Percentiles rank a stretch among this genome's conserved stretches.
These are phyloP conservation scores for Cyclotella choctawhatcheeana DNA, from an alignment of 108 stramenopile species.

Conservation along the genomic window DNA sequence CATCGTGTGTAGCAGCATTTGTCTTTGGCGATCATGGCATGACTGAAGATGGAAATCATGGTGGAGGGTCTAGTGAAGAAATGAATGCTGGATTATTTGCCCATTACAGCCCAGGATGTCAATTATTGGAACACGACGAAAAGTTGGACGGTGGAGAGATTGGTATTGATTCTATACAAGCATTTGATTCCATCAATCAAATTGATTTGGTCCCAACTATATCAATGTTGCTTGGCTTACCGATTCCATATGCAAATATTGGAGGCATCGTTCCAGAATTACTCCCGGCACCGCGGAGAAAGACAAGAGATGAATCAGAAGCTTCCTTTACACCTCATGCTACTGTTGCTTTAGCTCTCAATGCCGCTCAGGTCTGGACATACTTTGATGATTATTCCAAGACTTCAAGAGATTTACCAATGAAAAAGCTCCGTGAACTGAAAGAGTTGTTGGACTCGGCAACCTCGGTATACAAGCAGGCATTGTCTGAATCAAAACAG, in stretches of 20 bases:
- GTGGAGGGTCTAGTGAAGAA: slow-evolving; percentile 96
- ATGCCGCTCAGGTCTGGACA: slow-evolving; percentile 89
- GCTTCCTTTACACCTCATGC: slow-evolving; percentile 40
- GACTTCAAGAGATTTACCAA: slow-evolving; percentile 69
- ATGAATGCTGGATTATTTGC: slow-evolving; percentile 92
- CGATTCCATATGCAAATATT: slow-evolving; percentile 95
- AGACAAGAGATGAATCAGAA: background rate
- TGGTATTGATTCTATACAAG: slow-evolving; percentile 19
- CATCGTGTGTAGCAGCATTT: slow-evolving; percentile 69
- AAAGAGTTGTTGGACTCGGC: slow-evolving; percentile 66
- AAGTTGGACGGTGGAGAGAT: slow-evolving; percentile 24
- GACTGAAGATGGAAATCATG: slow-evolving; percentile 99
- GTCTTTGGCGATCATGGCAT: slow-evolving; percentile 97
- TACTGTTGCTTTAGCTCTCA: slow-evolving; percentile 75
- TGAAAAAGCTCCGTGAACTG: slow-evolving; percentile 56
- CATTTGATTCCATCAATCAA: slow-evolving; percentile 61
- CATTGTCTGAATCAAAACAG: slow-evolving; percentile 43
- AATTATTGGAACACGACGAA: slow-evolving; percentile 19
- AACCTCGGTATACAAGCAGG: slow-evolving; percentile 53
- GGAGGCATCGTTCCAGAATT: slow-evolving; percentile 89
- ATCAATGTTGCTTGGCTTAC: slow-evolving; percentile 85
- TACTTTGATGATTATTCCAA: slow-evolving; percentile 78
- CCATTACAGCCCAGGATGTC: slow-evolving; percentile 81
- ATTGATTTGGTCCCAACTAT: slow-evolving; percentile 97
- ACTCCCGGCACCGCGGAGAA: slow-evolving; percentile 39